phyloP scores from a whole-genome alignment of 345 rosid species.

The Salix udensis region DNA sequence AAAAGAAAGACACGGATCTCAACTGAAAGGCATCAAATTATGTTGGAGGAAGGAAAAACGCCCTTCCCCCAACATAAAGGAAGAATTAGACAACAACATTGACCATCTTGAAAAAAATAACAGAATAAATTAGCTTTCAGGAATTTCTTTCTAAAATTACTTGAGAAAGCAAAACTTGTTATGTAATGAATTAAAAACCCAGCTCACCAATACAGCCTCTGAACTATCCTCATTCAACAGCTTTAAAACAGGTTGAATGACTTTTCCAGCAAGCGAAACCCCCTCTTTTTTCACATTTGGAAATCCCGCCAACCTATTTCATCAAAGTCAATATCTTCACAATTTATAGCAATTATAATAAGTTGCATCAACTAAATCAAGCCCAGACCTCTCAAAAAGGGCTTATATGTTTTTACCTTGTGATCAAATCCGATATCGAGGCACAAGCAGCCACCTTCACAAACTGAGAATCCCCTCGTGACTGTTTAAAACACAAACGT shows the following conservation, averaged over 20 bases:
- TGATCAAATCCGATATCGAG: constrained; percentile 61
- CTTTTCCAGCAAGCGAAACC: constrained; percentile 51
- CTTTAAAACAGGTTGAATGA: constrained; percentile 61
- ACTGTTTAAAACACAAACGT: constrained; percentile 37
- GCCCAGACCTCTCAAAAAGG: background rate
- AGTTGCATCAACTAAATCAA: background rate
- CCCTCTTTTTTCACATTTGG: constrained; percentile 68
- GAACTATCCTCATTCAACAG: constrained; percentile 61
- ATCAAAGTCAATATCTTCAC: constrained; percentile 11
- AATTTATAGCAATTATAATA: background rate
- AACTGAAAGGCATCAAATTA: no score
- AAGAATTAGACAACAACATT: no score
- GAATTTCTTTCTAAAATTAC: background rate
- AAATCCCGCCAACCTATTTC: constrained; percentile 64
- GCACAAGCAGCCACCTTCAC: constrained; percentile 74
- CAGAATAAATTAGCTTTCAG: background rate
- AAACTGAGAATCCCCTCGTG: constrained; percentile 58
- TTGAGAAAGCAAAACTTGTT: background rate
- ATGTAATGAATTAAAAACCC: background rate
- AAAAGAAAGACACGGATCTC: no score
- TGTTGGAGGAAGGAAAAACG: no score
- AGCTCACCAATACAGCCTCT: constrained; percentile 63
- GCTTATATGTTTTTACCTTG: constrained; percentile 43
- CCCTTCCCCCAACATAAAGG: no score
- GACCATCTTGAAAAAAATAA: background rate